Evolutionary conservation across 148 eudicot genomes (phyloP), one percentile per base, ranked within the genome.

Genomic region (Mesembryanthemum crystallinum): DNA sequence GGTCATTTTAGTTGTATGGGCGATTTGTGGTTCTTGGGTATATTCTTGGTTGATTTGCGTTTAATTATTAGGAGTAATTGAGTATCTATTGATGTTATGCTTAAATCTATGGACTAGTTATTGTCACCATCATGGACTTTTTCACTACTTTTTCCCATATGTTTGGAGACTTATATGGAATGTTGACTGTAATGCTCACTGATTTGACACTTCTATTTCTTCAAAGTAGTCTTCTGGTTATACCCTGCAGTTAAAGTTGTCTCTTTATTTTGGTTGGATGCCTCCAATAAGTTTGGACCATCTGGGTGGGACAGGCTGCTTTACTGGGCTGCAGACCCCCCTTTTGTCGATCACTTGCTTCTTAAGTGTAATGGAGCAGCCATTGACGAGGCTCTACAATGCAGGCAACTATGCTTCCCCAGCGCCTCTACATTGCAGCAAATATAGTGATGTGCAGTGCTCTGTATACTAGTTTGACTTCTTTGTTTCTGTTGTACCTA

Each of bases 121-220:
- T 23, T 17, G 65, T 79, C 66, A 33, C 66, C 0, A 54, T 78
- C 66, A 39, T 65, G 66, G 24, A 29, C 39, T 51, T 51, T 69
- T 69, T 20, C 15, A 12, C 54, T 51, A n/a, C n/a, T 51, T 43
- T 3, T 27, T 27, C 58, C 72, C 4, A 24, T 45, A 14, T 45
- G 3, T 69, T 49, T 69, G 73, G 59, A 68, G 73, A 67, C 55
- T 57, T 28, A 55, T 7, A 55, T 58, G 39, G 55, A 57, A 20
- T 58, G 29, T 67, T 73, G 62, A 78, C 72, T 47, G 21, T 63
- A 61, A 21, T 66, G 49, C 33, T 29, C 35, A 73, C 62, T 79
- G 55, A 37, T 68, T 69, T 63, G 76, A 76, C 79, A 11, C 54
- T 39, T 71, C 12, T 76, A 39, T 64, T n/a, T 28, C 32, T 12